Evolutionary conservation across 306 rosid species (phyloP), one percentile per base, ranked within the genome.

Genomic region (Carpinus viminea): DNA sequence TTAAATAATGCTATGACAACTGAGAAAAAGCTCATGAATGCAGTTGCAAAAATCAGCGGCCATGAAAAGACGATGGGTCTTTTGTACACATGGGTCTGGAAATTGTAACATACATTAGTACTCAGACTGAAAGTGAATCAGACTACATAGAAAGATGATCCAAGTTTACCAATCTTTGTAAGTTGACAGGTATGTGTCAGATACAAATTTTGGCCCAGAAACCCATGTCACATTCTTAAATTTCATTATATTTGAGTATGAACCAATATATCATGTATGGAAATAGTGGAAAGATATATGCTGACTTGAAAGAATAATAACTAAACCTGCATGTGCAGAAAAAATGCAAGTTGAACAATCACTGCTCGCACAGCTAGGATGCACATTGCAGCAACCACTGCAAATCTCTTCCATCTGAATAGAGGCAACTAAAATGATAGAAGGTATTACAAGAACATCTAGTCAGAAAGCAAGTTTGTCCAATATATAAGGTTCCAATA

Each of bases 21-120:
- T 45, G 99, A 95, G 89, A 95, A 95, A 92, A 95, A 95, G 86
- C 96, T 91, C 99, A 95, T 93, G 85, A 95, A 95, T 78, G 94
- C 96, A 59, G 93, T 91, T 68, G 99, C 98, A 24, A 95, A 95
- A 59, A 93, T 84, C 81, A 93, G 66, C 20, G 99, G 87, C 83
- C 93, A 87, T 43, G 99, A 86, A 84, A 93, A 90, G 78, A 86
- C 72, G 45, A 83, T 87, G 61, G 96, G 90, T 81, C 98, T 91
- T 88, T 91, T 90, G 93, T 24, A 91, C 77, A 95, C 98, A 47
- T 91, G 93, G n/a, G 82, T 86, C 98, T 95, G 93, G 48, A 87
- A 74, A 79, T 80, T 12, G 31, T 68, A 45, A 77, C 34, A 76
- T 65, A 71, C 38, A 62, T 84, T 74, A 89, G 85, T 61, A 77